phyloP scores from a whole-genome alignment of 306 rosid genomes.

The Cicer cuneatum region DNA sequence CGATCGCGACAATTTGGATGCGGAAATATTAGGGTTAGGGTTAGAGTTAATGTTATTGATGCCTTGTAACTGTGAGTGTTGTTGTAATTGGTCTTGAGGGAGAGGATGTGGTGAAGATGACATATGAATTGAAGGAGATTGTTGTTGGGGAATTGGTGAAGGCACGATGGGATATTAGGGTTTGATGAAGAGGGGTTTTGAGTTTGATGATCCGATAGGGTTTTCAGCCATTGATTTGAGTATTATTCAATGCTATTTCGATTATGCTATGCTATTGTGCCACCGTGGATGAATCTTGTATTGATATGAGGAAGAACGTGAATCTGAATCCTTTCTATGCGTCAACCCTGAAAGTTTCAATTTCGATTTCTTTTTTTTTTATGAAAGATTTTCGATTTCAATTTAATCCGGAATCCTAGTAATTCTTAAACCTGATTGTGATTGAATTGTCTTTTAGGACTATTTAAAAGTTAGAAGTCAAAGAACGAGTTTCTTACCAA shows the following conservation, averaged over 20 bases:
- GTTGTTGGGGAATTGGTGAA: conserved; percentile 35
- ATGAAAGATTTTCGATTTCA: neutral
- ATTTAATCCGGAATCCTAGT: neutral
- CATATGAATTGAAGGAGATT: conserved; percentile 43
- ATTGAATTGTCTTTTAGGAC: too few relatives aligned
- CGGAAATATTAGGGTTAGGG: conserved; percentile 49
- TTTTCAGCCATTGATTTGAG: conserved; percentile 37
- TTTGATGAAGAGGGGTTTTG: conserved; percentile 33
- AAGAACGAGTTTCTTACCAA: too few relatives aligned
- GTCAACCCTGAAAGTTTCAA: neutral
- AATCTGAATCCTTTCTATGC: neutral
- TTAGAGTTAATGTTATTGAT: conserved; percentile 29
- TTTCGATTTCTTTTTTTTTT: too few relatives aligned
- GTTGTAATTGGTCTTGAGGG: conserved; percentile 46
- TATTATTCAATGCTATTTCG: too few relatives aligned
- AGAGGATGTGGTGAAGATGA: conserved; percentile 14
- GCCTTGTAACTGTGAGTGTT: conserved; percentile 56
- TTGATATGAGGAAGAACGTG: neutral
- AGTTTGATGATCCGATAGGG: conserved; percentile 4
- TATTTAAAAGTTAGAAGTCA: too few relatives aligned
- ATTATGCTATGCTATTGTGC: neutral
- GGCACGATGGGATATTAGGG: conserved; percentile 34
- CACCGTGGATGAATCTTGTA: neutral
- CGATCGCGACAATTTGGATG: conserved; percentile 71
- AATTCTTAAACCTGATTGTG: neutral